Base-by-base conservation (phyloP, 495 filamentous ascomycete species). In the Sordaria brevicollis region DNA sequence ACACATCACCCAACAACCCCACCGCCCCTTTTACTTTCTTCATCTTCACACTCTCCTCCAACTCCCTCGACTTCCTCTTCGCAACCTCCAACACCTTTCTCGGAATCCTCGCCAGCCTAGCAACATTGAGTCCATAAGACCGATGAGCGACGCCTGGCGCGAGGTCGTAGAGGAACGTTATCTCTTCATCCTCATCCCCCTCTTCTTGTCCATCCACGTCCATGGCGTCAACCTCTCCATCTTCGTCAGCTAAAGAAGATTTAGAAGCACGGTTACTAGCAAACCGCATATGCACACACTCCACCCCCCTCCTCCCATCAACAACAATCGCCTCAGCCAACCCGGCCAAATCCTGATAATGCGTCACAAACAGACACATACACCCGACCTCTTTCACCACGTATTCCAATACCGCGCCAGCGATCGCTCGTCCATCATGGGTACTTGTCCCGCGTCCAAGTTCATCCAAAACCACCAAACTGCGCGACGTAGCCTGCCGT, bases 391-490 rank as follows among this genome's bases (percentile, higher is more conserved):
- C 88, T 39, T 87, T 83, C n/a, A 94, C 89, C 72, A 97, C 87
- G 71, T 94, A 86, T 66, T 94, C 89, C 4, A 98, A 84, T 0
- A 98, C 94, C 13, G 94, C 92, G 77, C 96, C 90, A 2, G 95
- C 95, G 76, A 99, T 99, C 65, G 95, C 96, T 7, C 96, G 92
- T 66, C 95, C 95, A 80, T 99, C 95, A 75, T 97, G 93, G 8
- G 96, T 98, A 34, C 87, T 90, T 2, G 96, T 99, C 8, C 95
- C 95, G 54, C 95, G 86, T 34, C 95, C 95, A 3, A 99, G 84
- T 80, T 99, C 95, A 79, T 99, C 95, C n/a, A 99, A 88, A 31
- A 99, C 91, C 66, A 99, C 89, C 17, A 99, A 81, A 1, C 88
- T 91, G 17, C 92, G 85, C 1, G 89, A 87, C 1, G 92, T 94